Conservation (phyloP, 176 grass and related monocot species). For the Elaeis guineensis region DNA sequence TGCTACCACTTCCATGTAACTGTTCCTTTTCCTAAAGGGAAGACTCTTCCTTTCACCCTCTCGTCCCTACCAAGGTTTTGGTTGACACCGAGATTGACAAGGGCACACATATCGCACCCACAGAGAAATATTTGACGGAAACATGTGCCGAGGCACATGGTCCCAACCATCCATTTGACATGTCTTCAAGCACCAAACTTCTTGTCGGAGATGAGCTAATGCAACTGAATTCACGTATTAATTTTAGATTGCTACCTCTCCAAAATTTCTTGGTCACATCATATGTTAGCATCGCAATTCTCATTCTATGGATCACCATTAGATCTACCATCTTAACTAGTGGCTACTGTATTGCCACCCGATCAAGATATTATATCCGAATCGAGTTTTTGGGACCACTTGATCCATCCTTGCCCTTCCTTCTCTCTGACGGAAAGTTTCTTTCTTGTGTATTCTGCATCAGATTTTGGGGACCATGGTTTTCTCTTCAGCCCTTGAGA, state of each 20-base stretch:
- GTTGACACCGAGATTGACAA: neutral
- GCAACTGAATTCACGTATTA: too few relatives aligned
- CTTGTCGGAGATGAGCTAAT: neutral
- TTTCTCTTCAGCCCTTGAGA: too few relatives aligned
- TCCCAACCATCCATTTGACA: neutral
- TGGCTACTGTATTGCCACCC: neutral
- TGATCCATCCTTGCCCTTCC: too few relatives aligned
- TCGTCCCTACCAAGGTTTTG: neutral
- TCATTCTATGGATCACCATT: too few relatives aligned
- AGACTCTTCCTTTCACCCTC: neutral
- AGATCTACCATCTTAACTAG: neutral
- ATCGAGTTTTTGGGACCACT: too few relatives aligned
- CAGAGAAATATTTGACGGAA: neutral
- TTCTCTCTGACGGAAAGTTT: too few relatives aligned
- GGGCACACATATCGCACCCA: neutral
- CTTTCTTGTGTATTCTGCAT: too few relatives aligned
- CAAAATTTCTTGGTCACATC: too few relatives aligned
- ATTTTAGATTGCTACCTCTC: too few relatives aligned
- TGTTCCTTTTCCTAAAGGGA: neutral
- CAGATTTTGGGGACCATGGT: too few relatives aligned
- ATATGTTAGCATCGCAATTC: too few relatives aligned
- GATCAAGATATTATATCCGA: neutral
- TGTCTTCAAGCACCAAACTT: neutral
- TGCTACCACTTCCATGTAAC: neutral
- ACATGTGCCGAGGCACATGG: slow-evolving; percentile 4